Evolutionary conservation across 768 basidiomycete species (phyloP).

Genomic region (Punctularia strigosozonata): DNA sequence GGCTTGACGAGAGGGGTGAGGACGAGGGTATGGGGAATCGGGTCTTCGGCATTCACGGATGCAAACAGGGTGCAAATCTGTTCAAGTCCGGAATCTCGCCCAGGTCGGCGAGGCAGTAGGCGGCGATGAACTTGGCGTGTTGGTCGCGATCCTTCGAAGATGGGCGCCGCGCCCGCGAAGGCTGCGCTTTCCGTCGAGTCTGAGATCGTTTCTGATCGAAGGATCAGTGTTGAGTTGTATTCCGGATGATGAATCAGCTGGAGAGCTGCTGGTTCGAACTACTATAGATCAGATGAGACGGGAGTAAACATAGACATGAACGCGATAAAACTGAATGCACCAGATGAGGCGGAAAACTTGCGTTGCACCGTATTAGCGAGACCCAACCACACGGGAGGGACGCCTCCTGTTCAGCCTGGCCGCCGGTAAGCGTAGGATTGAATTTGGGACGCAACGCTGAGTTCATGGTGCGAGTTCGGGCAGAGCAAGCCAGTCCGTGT

Average conservation of each 20-base stretch:
- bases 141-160: constrained; percentile 25
- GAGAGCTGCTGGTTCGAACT: constrained; percentile 67
- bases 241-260: constrained; percentile 84
- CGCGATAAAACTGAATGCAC: no score
- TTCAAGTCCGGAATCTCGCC: constrained; percentile 59
- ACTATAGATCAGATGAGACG: no score
- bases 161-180: constrained; percentile 20
- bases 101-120: constrained; percentile 70
- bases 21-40: constrained; percentile 28
- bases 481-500: no score
- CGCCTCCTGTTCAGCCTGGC: no score
- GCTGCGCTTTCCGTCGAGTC: constrained; percentile 20
- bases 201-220: constrained; percentile 63
- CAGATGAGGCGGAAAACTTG: no score
- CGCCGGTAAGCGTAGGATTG: no score
- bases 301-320: no score
- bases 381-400: no score
- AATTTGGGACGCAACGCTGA: no score
- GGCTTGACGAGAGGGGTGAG: constrained; percentile 43
- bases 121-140: constrained; percentile 50
- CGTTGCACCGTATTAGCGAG: no score
- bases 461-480: no score
- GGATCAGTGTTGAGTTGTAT: constrained; percentile 83
- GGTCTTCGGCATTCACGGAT: not conserved
- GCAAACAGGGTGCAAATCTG: constrained; percentile 70